Conservation (phyloP, 768 basidiomycete species). For the Albatrellus ellisii region DNA sequence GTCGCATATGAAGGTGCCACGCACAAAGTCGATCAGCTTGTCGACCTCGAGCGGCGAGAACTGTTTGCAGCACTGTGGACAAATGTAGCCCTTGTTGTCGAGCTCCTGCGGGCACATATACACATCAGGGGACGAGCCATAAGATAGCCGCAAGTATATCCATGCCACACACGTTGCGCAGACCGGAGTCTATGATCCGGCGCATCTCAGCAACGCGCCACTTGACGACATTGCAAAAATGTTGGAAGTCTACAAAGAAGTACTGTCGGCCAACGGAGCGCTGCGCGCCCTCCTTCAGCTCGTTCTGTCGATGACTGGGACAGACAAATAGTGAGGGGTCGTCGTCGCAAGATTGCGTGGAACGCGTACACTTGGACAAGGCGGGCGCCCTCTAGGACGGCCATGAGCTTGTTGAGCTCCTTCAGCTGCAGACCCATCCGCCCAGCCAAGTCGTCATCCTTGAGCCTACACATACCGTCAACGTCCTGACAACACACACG, state of each 20-base stretch:
- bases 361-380: conserved; percentile 61
- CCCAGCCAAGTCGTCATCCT: conserved; percentile 89
- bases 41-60: conserved; percentile 82
- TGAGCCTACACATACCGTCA: conserved; percentile 42
- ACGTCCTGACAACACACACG: conserved; percentile 15
- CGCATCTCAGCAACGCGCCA: conserved; percentile 95
- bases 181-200: conserved; percentile 73
- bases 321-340: no score
- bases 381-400: conserved; percentile 64
- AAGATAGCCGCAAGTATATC: not conserved
- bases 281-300: conserved; percentile 81
- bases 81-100: conserved; percentile 96
- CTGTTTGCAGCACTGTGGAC: conserved; percentile 72
- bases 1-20: conserved; percentile 69
- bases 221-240: conserved; percentile 95
- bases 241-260: conserved; percentile 93
- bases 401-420: conserved; percentile 83
- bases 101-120: conserved; percentile 51
- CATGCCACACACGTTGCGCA: conserved; percentile 79
- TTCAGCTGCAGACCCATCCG: conserved; percentile 82
- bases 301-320: conserved; percentile 78
- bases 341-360: no score
- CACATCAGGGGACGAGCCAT: not conserved
- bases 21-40: conserved; percentile 61
- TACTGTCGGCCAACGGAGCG: conserved; percentile 83